A percentile compares a stretch with the other conserved stretches of the same genome.
These are phyloP conservation scores for Rhododendron griersonianum DNA, from an alignment of 148 eudicot genomes.

Conservation along the genomic window DNA sequence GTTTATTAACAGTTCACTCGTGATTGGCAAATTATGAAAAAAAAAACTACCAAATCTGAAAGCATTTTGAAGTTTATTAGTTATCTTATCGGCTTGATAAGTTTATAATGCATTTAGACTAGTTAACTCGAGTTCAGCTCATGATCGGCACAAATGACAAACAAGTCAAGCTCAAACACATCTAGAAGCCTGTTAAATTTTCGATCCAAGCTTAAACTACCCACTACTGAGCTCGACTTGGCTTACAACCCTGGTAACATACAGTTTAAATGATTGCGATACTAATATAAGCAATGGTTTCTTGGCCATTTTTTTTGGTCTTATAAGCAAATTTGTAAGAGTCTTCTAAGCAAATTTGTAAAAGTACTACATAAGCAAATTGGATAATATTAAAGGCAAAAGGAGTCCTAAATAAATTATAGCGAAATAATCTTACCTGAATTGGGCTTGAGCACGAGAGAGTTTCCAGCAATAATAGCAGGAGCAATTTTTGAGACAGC, in stretches of 20 bases:
- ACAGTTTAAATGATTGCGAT: neutral
- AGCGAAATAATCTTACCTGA: conserved; percentile 42
- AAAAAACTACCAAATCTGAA: neutral
- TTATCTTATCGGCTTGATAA: neutral
- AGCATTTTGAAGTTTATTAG: neutral
- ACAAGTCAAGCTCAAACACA: neutral
- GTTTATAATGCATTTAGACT: neutral
- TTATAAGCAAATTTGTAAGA: neutral
- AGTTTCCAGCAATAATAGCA: conserved; percentile 92
- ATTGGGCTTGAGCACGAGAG: conserved; percentile 94
- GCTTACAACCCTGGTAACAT: neutral
- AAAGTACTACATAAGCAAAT: neutral
- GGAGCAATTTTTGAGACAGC: conserved; percentile 97
- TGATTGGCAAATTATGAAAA: neutral
- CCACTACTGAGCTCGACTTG: neutral
- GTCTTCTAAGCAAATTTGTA: neutral
- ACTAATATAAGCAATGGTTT: neutral
- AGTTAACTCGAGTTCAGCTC: neutral
- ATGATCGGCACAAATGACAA: neutral
- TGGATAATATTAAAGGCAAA: neutral
- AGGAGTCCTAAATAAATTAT: neutral
- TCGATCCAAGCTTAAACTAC: neutral
- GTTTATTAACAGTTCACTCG: neutral
- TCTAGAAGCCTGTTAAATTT: neutral
- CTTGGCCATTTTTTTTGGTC: neutral